phyloP scores from a whole-genome alignment of 768 basidiomycete species.

The Cystobasidium tubakii region DNA sequence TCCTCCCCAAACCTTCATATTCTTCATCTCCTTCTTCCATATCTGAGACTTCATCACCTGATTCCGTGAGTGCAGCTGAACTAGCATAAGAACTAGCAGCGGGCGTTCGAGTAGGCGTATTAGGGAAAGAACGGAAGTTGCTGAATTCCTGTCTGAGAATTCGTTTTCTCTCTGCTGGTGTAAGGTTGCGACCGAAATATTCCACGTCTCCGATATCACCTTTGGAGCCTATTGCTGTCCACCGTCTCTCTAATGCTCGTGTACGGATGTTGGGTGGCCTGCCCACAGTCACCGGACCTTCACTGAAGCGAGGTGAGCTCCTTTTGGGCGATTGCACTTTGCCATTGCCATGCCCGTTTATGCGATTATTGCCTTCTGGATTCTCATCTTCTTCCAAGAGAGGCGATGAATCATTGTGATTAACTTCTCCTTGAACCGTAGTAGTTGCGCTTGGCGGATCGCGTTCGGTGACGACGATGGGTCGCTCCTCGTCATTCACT shows the following conservation, averaged over 20 bases:
- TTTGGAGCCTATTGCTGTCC: constrained; percentile 21
- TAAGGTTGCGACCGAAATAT: constrained; percentile 21
- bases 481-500: constrained; percentile 25
- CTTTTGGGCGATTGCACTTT: background rate
- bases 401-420: constrained; percentile 1
- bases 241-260: constrained; percentile 2
- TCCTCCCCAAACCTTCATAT: constrained; percentile 38
- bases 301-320: constrained; percentile 22
- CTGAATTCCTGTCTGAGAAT: constrained; percentile 34
- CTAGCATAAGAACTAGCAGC: constrained; percentile 28
- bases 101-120: constrained; percentile 42
- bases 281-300: background rate
- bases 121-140: constrained; percentile 45
- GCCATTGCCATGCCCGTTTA: constrained; percentile 12
- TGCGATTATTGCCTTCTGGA: constrained; percentile 41
- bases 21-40: constrained; percentile 15
- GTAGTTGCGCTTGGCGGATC: background rate
- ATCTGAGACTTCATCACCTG: constrained; percentile 16
- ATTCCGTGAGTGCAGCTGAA: background rate
- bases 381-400: constrained; percentile 45
- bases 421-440: background rate
- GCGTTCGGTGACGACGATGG: constrained; percentile 4
- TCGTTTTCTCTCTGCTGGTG: background rate
- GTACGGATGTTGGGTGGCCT: constrained; percentile 22
- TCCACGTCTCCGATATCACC: constrained; percentile 31